Evolutionary conservation across 73 alveolate species (phyloP), one percentile per base, ranked within the genome.

Genomic region (Breviolum minutum): DNA sequence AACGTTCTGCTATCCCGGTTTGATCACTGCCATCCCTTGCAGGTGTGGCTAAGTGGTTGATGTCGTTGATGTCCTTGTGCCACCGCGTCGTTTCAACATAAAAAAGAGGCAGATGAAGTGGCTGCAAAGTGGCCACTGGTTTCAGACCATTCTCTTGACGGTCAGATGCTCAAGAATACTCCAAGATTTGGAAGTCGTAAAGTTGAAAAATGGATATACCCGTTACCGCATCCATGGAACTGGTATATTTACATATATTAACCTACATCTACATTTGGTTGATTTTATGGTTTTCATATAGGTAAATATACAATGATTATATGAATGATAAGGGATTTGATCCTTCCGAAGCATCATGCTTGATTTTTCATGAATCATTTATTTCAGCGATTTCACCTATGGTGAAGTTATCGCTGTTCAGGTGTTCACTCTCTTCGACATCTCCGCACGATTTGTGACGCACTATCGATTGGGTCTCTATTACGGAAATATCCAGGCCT

Each of bases 21-120:
- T 92, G 68, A 92, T 92, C 89, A 92, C 98, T 61, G 98, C 98
- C 66, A 92, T 92, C 69, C 98, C 98, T 6, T 92, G 98, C 90
- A 92, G 98, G 98, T 48, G 63, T 62, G 61, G 19, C 60, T 19
- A 19, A 8, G 11, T 26, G 74, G 30, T 54, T 8, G n/a, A n/a
- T n/a, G 60, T 17, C 26, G 14, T 6, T 84, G 93, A 54, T 17
- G 32, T 24, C 40, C 48, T 71, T 9, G 14, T 13, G 10, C 17
- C 30, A 0, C 69, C 29, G 68, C 48, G 86, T 60, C 26, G 63
- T 22, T 77, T 2, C n/a, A 60, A 77, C 24, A 1, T 68, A 40
- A 40, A 40, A 40, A 17, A 80, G 76, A 92, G 98, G 98, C 98
- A 92, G 90, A 92, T 92, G 98, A 63, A 5, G 63, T 92, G 98